phyloP scores from a whole-genome alignment of 225 moss, liverwort and hornwort genomes.

The Antitrichia curtipendula region DNA sequence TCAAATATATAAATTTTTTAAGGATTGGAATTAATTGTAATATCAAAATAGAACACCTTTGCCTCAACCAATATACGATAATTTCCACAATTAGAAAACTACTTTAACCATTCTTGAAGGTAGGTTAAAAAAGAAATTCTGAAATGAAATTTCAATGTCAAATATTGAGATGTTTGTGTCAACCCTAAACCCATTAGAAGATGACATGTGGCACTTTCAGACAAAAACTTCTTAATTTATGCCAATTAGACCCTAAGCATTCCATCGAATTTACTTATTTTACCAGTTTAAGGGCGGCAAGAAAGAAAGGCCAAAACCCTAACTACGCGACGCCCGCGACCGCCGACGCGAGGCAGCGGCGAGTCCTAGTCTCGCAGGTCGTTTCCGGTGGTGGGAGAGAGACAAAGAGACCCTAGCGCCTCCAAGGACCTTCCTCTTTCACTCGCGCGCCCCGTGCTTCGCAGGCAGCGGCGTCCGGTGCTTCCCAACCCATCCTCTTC shows the following conservation, averaged over 20 bases:
- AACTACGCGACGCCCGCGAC: neutral
- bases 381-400: neutral
- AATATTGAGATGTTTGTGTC: no score
- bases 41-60: neutral
- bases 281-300: neutral
- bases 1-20: neutral
- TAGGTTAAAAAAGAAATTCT: rapidly evolving
- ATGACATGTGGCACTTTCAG: neutral
- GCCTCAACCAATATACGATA: rapidly evolving
- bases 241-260: neutral
- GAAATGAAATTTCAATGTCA: neutral
- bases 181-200: neutral
- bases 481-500: neutral
- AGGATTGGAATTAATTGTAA: neutral
- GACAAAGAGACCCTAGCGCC: constrained; percentile 22
- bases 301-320: neutral
- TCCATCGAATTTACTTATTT: neutral
- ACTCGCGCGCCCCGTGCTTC: constrained; percentile 11
- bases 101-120: rapidly evolving
- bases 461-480: constrained; percentile 8
- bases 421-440: neutral
- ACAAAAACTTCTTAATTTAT: neutral
- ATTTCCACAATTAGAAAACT: rapidly evolving
- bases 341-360: neutral
- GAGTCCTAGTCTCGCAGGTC: no score